Evolutionary conservation across 2,329 filamentous ascomycete species (phyloP), one percentile per base, ranked within the genome.

Genomic region (Trichoderma polysporum): DNA sequence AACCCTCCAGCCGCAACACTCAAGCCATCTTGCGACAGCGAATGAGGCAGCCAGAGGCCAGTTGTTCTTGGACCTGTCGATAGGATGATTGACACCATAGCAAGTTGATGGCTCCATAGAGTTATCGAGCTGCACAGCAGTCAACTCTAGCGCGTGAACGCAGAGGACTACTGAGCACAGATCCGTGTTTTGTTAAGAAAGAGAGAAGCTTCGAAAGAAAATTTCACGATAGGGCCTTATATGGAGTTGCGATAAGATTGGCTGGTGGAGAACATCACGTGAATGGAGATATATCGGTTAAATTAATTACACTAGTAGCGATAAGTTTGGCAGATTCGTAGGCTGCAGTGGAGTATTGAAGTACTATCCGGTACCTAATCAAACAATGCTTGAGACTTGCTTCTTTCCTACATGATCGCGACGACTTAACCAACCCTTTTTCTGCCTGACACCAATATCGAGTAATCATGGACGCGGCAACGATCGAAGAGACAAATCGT

Each of bases 61-160:
- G 82, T 95, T 86, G 76, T 79, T 97, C 90, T 96, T 79, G 92
- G 90, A 95, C 89, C 91, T 95, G 93, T 97, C 92, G 91, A 93
- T 92, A 88, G 90, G 91, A 94, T 84, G 81, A 92, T 91, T 89
- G 86, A 91, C 90, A 93, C 88, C 91, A 93, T 89, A 80, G 75
- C 77, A 80, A 78, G 78, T 79, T 80, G 86, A 89, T 92, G 90
- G 89, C 90, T 93, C 91, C 91, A 89, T 92, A 79, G 77, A 76
- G 82, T 86, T 88, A 92, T 92, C 91, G 91, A 94, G 88, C 89
- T 94, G 91, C 88, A 76, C 87, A 91, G 86, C 81, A 86, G 85
- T 94, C 91, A 80, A 94, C 92, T 81, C 89, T 86, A 84, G 85
- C 77, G 39, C 54, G 35, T 37, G 56, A 66, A 62, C 69, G 85